Conservation (phyloP, 768 basidiomycete species). For the Rhizopogon rudus region DNA sequence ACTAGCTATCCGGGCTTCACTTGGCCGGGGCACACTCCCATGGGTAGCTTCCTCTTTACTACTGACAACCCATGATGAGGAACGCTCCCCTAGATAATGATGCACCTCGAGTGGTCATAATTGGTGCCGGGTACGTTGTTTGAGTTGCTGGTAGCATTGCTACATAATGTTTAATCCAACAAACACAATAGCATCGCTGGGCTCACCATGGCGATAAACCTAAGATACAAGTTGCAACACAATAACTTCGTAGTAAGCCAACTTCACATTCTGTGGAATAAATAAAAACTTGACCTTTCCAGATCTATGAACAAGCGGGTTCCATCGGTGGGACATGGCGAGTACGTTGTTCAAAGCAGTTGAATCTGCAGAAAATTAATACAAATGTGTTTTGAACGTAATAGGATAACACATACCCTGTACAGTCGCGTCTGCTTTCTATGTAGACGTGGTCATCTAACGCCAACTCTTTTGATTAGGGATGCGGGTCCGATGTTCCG, state of each 20-base stretch:
- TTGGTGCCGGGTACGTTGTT: conserved; percentile 43
- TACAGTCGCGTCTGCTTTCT: conserved; percentile 10
- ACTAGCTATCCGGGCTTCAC: no score
- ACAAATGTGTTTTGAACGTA: background rate
- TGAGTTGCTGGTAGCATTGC: background rate
- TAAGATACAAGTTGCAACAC: conserved; percentile 39
- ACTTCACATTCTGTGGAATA: background rate
- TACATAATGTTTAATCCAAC: background rate
- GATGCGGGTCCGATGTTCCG: conserved; percentile 53
- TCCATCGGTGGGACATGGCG: conserved; percentile 54
- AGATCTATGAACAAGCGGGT: conserved; percentile 49
- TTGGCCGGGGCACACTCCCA: background rate
- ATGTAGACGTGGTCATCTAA: background rate
- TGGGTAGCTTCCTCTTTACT: background rate
- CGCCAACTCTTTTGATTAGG: conserved; percentile 11
- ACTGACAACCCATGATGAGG: background rate
- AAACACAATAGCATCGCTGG: conserved; percentile 35
- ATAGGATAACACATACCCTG: conserved; percentile 54
- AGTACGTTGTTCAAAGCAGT: conserved; percentile 35
- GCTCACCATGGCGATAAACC: conserved; percentile 42
- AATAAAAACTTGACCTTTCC: background rate
- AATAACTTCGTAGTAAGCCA: conserved; percentile 43
- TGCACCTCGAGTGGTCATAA: conserved; percentile 38
- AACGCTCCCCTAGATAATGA: background rate
- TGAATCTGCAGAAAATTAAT: background rate